Evolutionary conservation across 2,329 filamentous ascomycete species (phyloP), one percentile per base, ranked within the genome.

Genomic region (Cryphonectria parasitica): DNA sequence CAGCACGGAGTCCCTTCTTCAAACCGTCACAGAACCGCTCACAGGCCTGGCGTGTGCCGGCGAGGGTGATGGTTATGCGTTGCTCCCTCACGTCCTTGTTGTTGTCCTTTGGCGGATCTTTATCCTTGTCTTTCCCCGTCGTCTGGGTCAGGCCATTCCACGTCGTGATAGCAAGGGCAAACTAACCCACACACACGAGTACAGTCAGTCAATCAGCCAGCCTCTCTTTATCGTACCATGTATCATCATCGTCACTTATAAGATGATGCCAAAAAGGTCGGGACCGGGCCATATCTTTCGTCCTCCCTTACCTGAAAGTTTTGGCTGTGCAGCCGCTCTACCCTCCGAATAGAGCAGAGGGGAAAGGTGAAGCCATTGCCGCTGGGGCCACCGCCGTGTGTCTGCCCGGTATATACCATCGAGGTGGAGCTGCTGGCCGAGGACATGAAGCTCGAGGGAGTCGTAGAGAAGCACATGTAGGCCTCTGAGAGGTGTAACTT

Each of bases 281-380:
- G 34, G 6, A 34, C 34, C 6, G 34, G 34, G 34, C 3, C 34
- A 34, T 34, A 34, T 11, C 36, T 36, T 36, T 10, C 36, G 10
- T 39, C 36, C 36, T 39, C 3, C 36, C 36, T 45, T 64, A 89
- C 87, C 82, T 90, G 89, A 79, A 97, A 96, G 75, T 91, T 96
- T 77, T 97, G 93, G 77, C 94, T 98, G 78, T 97, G 95, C 69
- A 99, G 85, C 70, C 96, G 88, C 83, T 99, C 96, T 31, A 99
- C 96, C 66, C 95, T 88, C 73, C 96, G 88, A 76, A 99, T 95
- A 67, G 94, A 92, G 80, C 93, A 98, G 31, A 99, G 87, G 5
- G 96, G 96, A 69, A 98, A 89, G 1, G 93, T 98, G 80, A 99
- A 98, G 72, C 96, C 96, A 84, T 98, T 98, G 54, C 95, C 95